Evolutionary conservation across 768 basidiomycete species (phyloP).

Genomic region (Rhizopogon sp.): DNA sequence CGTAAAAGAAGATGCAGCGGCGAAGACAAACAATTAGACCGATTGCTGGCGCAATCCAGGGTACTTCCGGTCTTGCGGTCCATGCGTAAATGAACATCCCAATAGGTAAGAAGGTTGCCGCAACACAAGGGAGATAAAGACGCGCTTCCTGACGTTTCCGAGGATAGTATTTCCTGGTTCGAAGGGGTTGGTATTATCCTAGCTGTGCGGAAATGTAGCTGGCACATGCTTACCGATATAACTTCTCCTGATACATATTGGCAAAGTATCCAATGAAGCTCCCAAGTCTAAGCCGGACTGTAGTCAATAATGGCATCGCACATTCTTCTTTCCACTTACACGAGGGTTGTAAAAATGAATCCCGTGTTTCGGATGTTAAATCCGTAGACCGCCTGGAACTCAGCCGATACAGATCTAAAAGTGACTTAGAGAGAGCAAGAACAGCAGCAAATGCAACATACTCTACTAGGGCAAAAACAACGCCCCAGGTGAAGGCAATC

Average conservation of each 20-base stretch:
- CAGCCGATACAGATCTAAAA: constrained; percentile 42
- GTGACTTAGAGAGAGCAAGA: not conserved
- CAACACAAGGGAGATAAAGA: constrained; percentile 47
- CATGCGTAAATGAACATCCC: constrained; percentile 69
- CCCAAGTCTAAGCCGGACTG: constrained; percentile 37
- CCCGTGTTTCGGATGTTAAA: constrained; percentile 57
- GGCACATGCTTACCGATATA: constrained; percentile 37
- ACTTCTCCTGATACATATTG: constrained; percentile 38
- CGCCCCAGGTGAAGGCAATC: constrained; percentile 69
- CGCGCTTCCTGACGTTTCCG: constrained; percentile 45
- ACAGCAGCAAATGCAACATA: constrained; percentile 13
- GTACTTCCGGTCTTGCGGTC: constrained; percentile 47
- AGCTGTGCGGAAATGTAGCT: not conserved
- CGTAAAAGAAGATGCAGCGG: not conserved
- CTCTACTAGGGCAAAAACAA: constrained; percentile 62
- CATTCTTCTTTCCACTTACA: constrained; percentile 28
- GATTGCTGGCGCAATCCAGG: constrained; percentile 42
- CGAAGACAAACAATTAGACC: constrained; percentile 3
- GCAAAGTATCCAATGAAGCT: constrained; percentile 36
- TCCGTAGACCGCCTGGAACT: constrained; percentile 48
- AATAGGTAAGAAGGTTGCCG: constrained; percentile 43
- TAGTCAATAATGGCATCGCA: constrained; percentile 1
- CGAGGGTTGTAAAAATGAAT: constrained; percentile 47
- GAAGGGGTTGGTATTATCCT: not conserved
- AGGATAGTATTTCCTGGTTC: constrained; percentile 13